Base-by-base conservation (phyloP, 495 filamentous ascomycete species). In the Penicillium silybi region DNA sequence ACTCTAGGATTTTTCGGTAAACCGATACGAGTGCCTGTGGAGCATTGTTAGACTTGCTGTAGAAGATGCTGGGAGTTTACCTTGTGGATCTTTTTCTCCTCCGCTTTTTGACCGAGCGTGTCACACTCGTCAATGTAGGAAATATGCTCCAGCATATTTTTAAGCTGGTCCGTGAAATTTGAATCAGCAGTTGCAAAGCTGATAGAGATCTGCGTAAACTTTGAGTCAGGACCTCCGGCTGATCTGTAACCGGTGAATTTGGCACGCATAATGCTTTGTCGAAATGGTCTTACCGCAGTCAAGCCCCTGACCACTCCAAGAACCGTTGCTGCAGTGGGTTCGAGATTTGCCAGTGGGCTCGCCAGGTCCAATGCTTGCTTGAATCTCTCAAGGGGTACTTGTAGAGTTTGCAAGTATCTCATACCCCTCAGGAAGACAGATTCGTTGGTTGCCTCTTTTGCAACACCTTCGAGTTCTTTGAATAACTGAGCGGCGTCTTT, bases 281-380 rank as follows among this genome's bases (percentile, higher is more conserved):
- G 25, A 26, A 23, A 23, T 23, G 22, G 6, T 17, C 57, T 60
- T 52, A 56, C 57, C 53, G 48, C 53, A 17, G 53, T 60, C 38
- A 60, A 44, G 40, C 48, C 38, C 39, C 47, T 56, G 39, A 60
- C 46, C n/a, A 60, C 48, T 35, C 57, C 53, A 46, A 60, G 2
- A 13, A 52, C 57, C 26, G 53, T 56, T 25, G 53, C 18, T 34
- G 53, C 57, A 44, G 44, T 56, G 4, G 57, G 57, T 41, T 60
- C 53, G 45, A 47, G 17, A 4, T 23, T 38, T 47, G 29, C 44
- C 29, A 47, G 44, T 23, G 44, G 57, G 48, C 57, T 59, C 13
- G 57, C 52, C 13, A 59, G 35, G 25, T 59, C 57, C 18, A 59
- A 48, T 42, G 48, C 52, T 43, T 44, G 25, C 45, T 59, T 59